Conservation (phyloP, 495 filamentous ascomycete species). For the Paragyromitra xinjiangensis region DNA sequence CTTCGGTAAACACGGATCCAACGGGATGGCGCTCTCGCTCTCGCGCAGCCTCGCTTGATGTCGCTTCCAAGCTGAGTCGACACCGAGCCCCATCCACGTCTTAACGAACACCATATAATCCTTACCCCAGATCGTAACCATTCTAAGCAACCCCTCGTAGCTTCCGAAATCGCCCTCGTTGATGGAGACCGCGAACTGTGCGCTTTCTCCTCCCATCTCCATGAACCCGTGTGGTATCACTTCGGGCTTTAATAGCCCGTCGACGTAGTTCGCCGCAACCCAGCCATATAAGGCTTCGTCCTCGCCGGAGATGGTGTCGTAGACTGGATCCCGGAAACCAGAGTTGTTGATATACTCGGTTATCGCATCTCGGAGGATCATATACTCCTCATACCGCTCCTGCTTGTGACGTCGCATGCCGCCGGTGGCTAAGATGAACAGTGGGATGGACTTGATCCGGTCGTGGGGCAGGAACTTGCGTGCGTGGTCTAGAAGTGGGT, state of each 20-base stretch:
- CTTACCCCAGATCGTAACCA: neutral
- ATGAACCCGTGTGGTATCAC: slow-evolving; percentile 14
- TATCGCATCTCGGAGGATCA: slow-evolving; percentile 1
- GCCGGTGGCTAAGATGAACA: slow-evolving; percentile 26
- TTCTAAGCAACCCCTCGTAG: neutral
- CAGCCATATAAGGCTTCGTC: slow-evolving; percentile 39
- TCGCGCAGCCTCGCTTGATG: slow-evolving; percentile 15
- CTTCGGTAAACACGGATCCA: slow-evolving; percentile 20
- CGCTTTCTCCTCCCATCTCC: slow-evolving; percentile 40
- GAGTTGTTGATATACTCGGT: neutral
- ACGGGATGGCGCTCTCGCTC: neutral
- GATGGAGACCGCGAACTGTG: slow-evolving; percentile 24
- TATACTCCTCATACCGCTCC: slow-evolving; percentile 4
- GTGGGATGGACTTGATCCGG: neutral
- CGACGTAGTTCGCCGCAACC: slow-evolving; percentile 25
- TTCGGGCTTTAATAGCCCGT: neutral
- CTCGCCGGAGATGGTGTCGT: slow-evolving; percentile 27
- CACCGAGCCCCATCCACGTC: slow-evolving; percentile 27
- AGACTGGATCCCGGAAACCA: neutral
- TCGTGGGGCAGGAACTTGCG: neutral
- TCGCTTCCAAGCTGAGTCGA: slow-evolving; percentile 11
- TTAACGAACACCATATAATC: slow-evolving; percentile 8
- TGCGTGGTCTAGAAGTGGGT: neutral
- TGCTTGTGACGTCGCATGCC: slow-evolving; percentile 29
- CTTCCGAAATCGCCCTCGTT: neutral